Evolutionary conservation across 345 rosid genomes (phyloP).

Genomic region (Salix viminalis): DNA sequence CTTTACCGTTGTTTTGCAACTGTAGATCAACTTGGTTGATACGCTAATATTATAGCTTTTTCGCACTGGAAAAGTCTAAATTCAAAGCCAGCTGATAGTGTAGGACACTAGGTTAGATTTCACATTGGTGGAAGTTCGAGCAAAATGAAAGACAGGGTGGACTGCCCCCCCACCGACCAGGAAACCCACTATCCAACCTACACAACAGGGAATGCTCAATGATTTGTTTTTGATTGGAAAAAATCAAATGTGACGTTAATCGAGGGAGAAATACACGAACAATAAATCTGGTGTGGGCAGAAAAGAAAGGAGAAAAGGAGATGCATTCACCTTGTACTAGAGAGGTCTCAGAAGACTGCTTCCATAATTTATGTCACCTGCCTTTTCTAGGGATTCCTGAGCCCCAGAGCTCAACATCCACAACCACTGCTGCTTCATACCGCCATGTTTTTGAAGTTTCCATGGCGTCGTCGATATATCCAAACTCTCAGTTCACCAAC

Average conservation of each 20-base stretch:
- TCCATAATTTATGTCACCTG: conserved; percentile 48
- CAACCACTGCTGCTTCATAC: conserved; percentile 17
- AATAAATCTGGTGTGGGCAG: background rate
- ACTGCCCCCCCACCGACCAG: conserved; percentile 2
- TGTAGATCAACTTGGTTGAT: background rate
- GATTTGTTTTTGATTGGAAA: background rate
- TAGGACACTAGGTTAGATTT: background rate
- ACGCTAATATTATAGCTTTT: background rate
- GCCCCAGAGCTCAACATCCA: conserved; percentile 1
- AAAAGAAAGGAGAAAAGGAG: background rate
- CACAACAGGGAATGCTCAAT: background rate
- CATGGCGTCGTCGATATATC: conserved; percentile 42
- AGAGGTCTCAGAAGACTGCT: conserved; percentile 48
- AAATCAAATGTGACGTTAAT: background rate
- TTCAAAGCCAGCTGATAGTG: background rate
- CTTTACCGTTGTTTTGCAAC: background rate
- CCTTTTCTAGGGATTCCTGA: conserved; percentile 37
- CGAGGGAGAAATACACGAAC: background rate
- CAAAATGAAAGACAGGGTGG: conserved; percentile 13
- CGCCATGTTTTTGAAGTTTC: conserved; percentile 41
- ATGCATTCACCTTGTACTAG: conserved; percentile 45
- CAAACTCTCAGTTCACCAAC: conserved; percentile 53
- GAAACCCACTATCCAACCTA: background rate
- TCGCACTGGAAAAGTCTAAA: background rate
- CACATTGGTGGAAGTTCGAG: background rate